Base-by-base conservation (phyloP, 208 protist species). In the Acanthamoeba triangularis region DNA sequence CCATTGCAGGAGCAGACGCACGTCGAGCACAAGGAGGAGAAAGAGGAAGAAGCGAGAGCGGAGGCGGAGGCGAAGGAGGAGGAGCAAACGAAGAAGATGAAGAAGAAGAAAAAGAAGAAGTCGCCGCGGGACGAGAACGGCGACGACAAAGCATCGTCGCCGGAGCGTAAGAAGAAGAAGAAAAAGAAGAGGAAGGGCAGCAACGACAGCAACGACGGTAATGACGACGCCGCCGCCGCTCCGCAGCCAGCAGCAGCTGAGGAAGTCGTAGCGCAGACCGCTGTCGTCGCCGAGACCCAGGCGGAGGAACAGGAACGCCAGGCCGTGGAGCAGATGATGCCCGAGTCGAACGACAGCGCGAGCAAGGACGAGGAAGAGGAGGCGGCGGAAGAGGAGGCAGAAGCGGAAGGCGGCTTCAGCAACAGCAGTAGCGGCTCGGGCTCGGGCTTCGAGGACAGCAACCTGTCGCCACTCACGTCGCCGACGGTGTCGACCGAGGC, bases 51-150 rank as follows among this genome's bases (percentile, higher is more conserved):
- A n/a, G n/a, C n/a, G n/a, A n/a, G n/a, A n/a, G n/a, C n/a, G 23
- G 33, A 47, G 69, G 69, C 3, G 0, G 25, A 78, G 10, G 37
- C 44, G 8, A 1, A 30, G n/a, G 69, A 78, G 25, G 33, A 41
- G 7, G n/a, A 78, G 37, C 7, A 49, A 13, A 56, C 33, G 76
- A 35, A 85, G 76, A 56, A 85, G 76, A 56, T n/a, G 1, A 65
- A 65, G 59, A 65, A 65, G 59, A 65, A 65, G 59, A 44, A 78
- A 37, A 85, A 85, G 35, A 85, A 85, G 28, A 85, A 85, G 44
- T 54, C 33, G 47, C 16, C 14, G 0, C 20, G 25, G 41, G 25
- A 25, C 44, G 54, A 20, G 41, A 23, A 56, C 76, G 76, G 41
- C 30, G 2, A 82, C 14, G 37, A 82, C 28, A 47, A 82, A 47